Evolutionary conservation across 495 filamentous ascomycete species (phyloP).

Genomic region (Hyaloscypha bicolor): DNA sequence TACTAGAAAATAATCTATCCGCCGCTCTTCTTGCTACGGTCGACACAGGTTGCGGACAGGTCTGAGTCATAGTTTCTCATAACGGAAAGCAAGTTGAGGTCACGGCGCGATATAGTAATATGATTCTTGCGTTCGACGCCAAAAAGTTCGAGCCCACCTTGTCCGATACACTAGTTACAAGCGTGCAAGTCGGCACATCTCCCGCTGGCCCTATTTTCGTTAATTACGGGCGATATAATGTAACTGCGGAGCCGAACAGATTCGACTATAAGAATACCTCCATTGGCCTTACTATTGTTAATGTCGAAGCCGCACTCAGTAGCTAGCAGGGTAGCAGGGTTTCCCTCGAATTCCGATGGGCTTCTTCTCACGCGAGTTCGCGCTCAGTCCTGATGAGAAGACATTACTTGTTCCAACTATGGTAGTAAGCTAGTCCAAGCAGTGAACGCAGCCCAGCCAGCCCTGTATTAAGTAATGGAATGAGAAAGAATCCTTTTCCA

Average conservation of each 20-base stretch:
- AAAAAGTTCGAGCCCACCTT: conserved; percentile 33
- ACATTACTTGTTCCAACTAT: conserved; percentile 30
- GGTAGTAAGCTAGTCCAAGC: conserved; percentile 7
- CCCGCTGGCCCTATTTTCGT: conserved; percentile 32
- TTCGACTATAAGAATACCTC: conserved; percentile 29
- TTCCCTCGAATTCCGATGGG: conserved; percentile 27
- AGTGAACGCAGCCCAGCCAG: background rate
- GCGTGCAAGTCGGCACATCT: conserved; percentile 34
- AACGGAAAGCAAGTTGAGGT: conserved; percentile 28
- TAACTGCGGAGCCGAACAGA: conserved; percentile 33
- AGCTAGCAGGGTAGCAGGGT: conserved; percentile 25
- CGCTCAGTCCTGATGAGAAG: conserved; percentile 31
- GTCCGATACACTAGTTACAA: conserved; percentile 31
- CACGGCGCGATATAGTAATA: conserved; percentile 31
- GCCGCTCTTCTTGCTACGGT: conserved; percentile 28
- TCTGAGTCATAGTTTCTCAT: conserved; percentile 28
- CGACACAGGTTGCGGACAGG: conserved; percentile 26
- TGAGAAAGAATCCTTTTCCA: background rate
- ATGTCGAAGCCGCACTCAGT: conserved; percentile 30
- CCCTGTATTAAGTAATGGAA: background rate
- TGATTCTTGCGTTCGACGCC: conserved; percentile 32
- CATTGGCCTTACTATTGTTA: conserved; percentile 33
- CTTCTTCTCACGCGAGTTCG: conserved; percentile 30
- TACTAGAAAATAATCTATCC: conserved; percentile 26
- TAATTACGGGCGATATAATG: conserved; percentile 19